These are phyloP conservation scores for Trichoderma cornu-damae DNA, from an alignment of 2,329 filamentous ascomycete species.

Conservation along the genomic window DNA sequence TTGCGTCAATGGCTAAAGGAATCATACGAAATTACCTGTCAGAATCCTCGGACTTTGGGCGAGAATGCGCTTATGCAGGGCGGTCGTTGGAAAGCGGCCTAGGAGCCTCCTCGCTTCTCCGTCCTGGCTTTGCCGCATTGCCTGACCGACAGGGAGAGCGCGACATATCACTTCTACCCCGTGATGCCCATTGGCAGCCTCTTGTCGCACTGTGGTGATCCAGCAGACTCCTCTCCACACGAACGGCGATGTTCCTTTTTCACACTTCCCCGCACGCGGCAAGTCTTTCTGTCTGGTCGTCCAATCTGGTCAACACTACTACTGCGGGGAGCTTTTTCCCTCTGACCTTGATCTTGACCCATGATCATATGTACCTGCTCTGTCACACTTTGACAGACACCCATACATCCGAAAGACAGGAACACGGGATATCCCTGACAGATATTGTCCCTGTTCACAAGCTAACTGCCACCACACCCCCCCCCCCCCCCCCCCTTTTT, in stretches of 20 bases:
- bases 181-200: constrained; percentile 1
- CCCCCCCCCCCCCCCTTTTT: background rate
- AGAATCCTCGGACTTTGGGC: background rate
- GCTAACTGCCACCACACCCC: constrained; percentile 3
- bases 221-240: constrained; percentile 8
- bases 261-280: constrained; percentile 9
- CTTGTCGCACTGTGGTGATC: constrained; percentile 4
- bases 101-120: background rate
- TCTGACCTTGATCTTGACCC: background rate
- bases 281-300: background rate
- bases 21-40: constrained; percentile 5
- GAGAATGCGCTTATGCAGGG: constrained; percentile 10
- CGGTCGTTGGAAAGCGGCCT: background rate
- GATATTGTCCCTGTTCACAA: background rate
- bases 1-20: background rate
- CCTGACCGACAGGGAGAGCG: constrained; percentile 3
- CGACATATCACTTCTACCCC: constrained; percentile 13
- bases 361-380: constrained; percentile 9
- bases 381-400: constrained; percentile 1
- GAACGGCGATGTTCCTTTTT: constrained; percentile 6
- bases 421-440: constrained; percentile 8
- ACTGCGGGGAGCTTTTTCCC: background rate
- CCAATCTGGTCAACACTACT: constrained; percentile 1
- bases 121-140: constrained; percentile 10
- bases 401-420: background rate